Conservation (phyloP, 2,329 filamentous ascomycete genomes). For the Talaromyces islandicus region DNA sequence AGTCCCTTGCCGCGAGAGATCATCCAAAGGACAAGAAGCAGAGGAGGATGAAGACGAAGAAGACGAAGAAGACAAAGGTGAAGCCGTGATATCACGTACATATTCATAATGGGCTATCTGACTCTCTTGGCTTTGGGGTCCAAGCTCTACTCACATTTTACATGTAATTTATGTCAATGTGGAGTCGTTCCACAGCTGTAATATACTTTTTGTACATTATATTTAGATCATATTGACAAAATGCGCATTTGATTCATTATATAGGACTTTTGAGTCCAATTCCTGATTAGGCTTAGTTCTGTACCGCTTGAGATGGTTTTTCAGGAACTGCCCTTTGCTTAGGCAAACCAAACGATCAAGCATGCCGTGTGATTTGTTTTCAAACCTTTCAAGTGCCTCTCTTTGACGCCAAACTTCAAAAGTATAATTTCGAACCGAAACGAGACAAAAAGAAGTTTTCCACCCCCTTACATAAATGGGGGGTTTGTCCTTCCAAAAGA, state of each 20-base stretch:
- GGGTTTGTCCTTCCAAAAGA: too few relatives aligned
- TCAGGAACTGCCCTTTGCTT: too few relatives aligned
- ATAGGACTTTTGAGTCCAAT: too few relatives aligned
- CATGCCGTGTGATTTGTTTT: too few relatives aligned
- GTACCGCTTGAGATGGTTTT: background rate
- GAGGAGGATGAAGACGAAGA: background rate
- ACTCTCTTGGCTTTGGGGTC: background rate
- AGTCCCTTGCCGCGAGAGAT: conserved; percentile 14
- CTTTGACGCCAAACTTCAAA: too few relatives aligned
- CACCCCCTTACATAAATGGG: too few relatives aligned
- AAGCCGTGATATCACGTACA: background rate
- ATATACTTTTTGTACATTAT: background rate
- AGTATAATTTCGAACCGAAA: too few relatives aligned
- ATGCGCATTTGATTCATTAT: background rate
- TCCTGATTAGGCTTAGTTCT: background rate
- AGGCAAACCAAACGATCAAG: too few relatives aligned
- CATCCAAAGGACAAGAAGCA: background rate
- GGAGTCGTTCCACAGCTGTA: background rate
- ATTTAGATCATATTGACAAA: background rate
- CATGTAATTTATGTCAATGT: background rate
- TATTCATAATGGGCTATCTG: background rate
- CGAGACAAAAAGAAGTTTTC: too few relatives aligned
- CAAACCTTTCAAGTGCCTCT: too few relatives aligned
- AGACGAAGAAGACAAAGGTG: background rate
- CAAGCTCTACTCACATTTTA: background rate